These are phyloP conservation scores for Yarrowia bubula DNA, from an alignment of 805 yeast genomes.

Conservation along the genomic window DNA sequence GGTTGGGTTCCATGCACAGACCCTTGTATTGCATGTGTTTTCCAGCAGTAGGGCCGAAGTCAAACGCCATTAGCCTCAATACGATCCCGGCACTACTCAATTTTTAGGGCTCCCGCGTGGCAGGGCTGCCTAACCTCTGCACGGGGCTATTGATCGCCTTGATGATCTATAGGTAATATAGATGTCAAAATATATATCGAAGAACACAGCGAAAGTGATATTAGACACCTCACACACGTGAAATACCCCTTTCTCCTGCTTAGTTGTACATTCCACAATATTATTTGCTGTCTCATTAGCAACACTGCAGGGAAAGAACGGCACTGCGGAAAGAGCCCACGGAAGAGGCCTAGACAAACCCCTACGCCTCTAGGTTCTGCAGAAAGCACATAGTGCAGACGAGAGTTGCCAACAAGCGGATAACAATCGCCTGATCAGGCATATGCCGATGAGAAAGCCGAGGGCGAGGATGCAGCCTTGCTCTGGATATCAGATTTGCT, in stretches of 20 bases:
- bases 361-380: not conserved
- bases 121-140: not conserved
- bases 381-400: not conserved
- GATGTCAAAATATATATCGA: not conserved
- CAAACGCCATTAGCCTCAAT: not conserved
- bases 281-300: not conserved
- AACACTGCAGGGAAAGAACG: constrained; percentile 16
- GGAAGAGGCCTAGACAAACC: not conserved
- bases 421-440: too few species aligned
- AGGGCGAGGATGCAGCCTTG: too few species aligned
- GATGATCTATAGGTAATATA: too few species aligned
- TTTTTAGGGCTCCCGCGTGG: not conserved
- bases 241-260: not conserved
- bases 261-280: not conserved
- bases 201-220: not conserved
- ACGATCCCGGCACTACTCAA: not conserved
- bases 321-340: too few species aligned
- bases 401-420: not conserved
- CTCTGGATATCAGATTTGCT: too few species aligned
- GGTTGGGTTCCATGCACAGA: constrained; percentile 13
- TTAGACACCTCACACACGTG: not conserved
- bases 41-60: not conserved
- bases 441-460: too few species aligned
- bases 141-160: not conserved
- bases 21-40: not conserved